phyloP scores from a whole-genome alignment of 169 alveolate species.

The Plasmodium reichenowi region DNA sequence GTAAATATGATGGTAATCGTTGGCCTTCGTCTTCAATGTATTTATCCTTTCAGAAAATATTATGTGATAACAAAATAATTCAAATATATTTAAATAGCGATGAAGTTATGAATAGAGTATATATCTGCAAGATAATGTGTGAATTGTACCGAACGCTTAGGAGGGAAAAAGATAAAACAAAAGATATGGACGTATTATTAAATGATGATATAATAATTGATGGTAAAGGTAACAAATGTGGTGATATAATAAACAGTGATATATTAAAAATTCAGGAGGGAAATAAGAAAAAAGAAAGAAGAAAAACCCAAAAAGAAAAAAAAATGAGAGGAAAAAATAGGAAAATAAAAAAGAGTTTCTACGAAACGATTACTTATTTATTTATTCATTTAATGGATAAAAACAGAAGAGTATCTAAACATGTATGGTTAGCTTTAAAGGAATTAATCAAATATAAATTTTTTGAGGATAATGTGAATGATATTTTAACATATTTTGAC shows the following conservation, averaged over 20 bases:
- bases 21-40: conserved; percentile 64
- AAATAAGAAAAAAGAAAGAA: not conserved
- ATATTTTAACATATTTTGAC: conserved; percentile 39
- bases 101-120: conserved; percentile 34
- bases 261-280: not conserved
- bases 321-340: not conserved
- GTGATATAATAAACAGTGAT: not conserved
- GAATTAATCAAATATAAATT: conserved; percentile 56
- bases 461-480: conserved; percentile 33
- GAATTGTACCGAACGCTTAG: conserved; percentile 37
- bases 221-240: not conserved
- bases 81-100: conserved; percentile 29
- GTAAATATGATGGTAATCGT: conserved; percentile 21
- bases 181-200: not conserved
- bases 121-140: conserved; percentile 45
- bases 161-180: not conserved
- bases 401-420: conserved; percentile 13
- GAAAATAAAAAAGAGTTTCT: conserved; percentile 27
- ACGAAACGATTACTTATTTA: conserved; percentile 55
- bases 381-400: conserved; percentile 59
- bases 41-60: conserved; percentile 21
- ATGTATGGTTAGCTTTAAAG: conserved; percentile 67
- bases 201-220: not conserved
- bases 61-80: conserved; percentile 23
- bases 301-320: not conserved